Evolutionary conservation across 371 early-diverging fungal genomes (phyloP).

Genomic region (Mortierella sp.): DNA sequence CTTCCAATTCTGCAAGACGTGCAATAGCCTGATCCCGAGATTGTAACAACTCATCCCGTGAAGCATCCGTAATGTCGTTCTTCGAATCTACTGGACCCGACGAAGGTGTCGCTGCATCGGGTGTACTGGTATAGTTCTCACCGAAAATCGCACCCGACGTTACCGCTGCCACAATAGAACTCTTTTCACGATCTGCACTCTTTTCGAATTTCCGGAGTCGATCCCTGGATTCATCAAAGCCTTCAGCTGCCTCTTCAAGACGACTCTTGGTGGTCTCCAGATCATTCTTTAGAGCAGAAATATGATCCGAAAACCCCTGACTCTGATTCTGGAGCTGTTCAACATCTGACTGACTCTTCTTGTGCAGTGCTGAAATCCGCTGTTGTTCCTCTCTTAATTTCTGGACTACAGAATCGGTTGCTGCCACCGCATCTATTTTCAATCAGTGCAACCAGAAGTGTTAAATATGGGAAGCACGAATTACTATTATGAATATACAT

Average conservation of each 20-base stretch:
- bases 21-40: slow-evolving; percentile 55
- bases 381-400: slow-evolving; percentile 32
- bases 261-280: slow-evolving; percentile 36
- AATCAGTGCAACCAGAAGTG: too few species aligned
- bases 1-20: slow-evolving; percentile 66
- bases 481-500: too few species aligned
- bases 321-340: slow-evolving; percentile 41
- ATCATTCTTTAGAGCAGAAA: slow-evolving; percentile 30
- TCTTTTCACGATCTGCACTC: slow-evolving; percentile 36
- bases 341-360: slow-evolving; percentile 28
- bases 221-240: slow-evolving; percentile 36
- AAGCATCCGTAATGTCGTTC: slow-evolving; percentile 29
- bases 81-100: slow-evolving; percentile 23
- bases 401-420: slow-evolving; percentile 11
- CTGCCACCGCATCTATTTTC: too few species aligned
- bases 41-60: slow-evolving; percentile 52
- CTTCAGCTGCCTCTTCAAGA: slow-evolving; percentile 36
- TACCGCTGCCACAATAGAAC: slow-evolving; percentile 38
- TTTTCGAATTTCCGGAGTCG: slow-evolving; percentile 5
- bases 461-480: too few species aligned
- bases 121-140: slow-evolving; percentile 36
- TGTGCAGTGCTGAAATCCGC: slow-evolving; percentile 25
- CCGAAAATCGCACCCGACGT: slow-evolving; percentile 49
- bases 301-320: slow-evolving; percentile 40
- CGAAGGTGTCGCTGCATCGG: slow-evolving; percentile 20